These are phyloP conservation scores for Talaromyces islandicus DNA, from an alignment of 2,329 filamentous ascomycete species.

Conservation along the genomic window DNA sequence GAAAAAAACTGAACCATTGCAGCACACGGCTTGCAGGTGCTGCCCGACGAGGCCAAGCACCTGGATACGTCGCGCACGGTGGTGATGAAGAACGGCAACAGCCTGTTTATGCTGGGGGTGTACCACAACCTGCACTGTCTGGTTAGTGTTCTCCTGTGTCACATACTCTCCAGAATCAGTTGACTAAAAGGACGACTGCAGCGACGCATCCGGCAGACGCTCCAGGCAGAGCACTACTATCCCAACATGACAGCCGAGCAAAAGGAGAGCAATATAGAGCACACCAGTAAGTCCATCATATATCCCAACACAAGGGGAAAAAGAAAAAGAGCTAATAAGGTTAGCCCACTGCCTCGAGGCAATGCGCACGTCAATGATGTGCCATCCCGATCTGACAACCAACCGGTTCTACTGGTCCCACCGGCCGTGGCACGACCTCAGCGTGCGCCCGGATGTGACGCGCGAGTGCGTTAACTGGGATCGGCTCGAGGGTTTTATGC, in stretches of 20 bases:
- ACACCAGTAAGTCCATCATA: not conserved
- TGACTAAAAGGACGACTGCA: too few relatives aligned
- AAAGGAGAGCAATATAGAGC: not conserved
- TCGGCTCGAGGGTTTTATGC: not conserved
- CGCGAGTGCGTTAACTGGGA: not conserved
- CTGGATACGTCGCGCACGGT: not conserved
- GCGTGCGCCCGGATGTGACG: not conserved
- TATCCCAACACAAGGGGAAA: too few relatives aligned
- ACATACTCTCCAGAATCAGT: too few relatives aligned
- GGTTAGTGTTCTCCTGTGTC: not conserved
- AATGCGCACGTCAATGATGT: not conserved
- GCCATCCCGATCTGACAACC: not conserved
- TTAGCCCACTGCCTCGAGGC: not conserved
- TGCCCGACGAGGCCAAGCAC: not conserved
- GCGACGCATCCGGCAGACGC: not conserved
- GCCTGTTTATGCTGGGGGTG: not conserved
- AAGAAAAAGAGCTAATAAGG: not conserved
- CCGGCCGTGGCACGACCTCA: constrained; percentile 1
- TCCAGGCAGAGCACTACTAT: constrained; percentile 1
- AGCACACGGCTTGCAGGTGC: not conserved
- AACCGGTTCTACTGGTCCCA: constrained; percentile 1
- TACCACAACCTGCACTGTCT: not conserved
- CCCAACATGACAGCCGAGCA: constrained; percentile 1
- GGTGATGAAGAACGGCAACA: not conserved
- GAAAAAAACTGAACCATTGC: not conserved